Evolutionary conservation across 208 protist genomes (phyloP), one percentile per base, ranked within the genome.

Genomic region (Acanthamoeba lenticulata): DNA sequence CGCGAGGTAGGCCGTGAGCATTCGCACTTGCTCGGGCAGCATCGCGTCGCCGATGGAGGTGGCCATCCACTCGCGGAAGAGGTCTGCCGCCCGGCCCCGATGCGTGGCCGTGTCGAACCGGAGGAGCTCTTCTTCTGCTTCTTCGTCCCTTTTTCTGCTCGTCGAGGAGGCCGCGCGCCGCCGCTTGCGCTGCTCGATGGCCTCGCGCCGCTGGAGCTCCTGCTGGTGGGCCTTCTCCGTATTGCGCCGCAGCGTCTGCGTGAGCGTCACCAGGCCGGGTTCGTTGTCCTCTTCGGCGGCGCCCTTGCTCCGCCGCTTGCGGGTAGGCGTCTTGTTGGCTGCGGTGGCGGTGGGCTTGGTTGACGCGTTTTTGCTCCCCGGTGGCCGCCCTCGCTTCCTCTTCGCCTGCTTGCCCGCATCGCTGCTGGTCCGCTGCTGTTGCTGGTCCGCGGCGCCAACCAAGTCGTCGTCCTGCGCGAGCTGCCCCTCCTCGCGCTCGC

Each of bases 31-130:
- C 24, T 36, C 27, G 5, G 74, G 24, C 42, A 4, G 19, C 42
- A 85, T 47, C 3, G 5, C 19, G 13, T 85, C 44, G 4, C 7
- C 13, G 3, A 85, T 42, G 11, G 74, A 85, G 0, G 74, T 38
- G 74, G 42, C n/a, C 74, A 85, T 85, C 74, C 74, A 85, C 74
- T 47, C 74, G 21, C 74, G 74, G 74, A 85, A 85, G 24, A 38
- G n/a, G 4, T 47, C 45, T 5, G 74, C 74, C 44, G 74, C 74
- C 9, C 74, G 49, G 74, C 74, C 74, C 55, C 74, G 4, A 9
- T 47, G 74, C 21, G 45, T 42, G 17, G 38, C 44, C 7, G 38
- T 85, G 15, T 55, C 74, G 44, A 85, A 85, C 24, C 45, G 74
- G n/a, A n/a, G n/a, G n/a, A n/a, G n/a, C 49, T 57, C 49, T 19